Evolutionary conservation across 228 moss, liverwort and hornwort species (phyloP).

Genomic region (Sphagnum magellanicum): DNA sequence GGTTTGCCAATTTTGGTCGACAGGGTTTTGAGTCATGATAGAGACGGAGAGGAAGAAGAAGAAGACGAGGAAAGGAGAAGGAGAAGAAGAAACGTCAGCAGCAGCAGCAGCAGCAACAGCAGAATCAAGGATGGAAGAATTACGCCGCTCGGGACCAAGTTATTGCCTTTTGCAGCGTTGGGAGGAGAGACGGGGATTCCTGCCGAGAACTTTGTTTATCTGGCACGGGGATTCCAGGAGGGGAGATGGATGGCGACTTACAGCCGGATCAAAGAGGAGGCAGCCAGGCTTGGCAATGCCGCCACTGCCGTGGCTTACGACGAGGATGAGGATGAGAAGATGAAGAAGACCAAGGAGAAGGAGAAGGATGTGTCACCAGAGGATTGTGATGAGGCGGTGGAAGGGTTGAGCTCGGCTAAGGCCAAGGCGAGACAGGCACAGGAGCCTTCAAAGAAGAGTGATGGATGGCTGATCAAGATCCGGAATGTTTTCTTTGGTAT

Average conservation of each 20-base stretch:
- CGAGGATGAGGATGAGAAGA: conserved; percentile 61
- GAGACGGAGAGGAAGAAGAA: conserved; percentile 20
- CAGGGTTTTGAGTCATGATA: conserved; percentile 12
- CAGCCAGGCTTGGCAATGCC: conserved; percentile 52
- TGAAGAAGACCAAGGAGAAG: conserved; percentile 19
- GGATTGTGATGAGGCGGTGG: conserved; percentile 94
- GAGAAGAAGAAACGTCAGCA: conserved; percentile 3
- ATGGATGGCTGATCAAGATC: conserved; percentile 54
- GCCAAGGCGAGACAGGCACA: conserved; percentile 79
- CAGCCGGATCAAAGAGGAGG: conserved; percentile 49
- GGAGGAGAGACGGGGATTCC: conserved; percentile 20
- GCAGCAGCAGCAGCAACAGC: not conserved
- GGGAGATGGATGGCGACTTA: conserved; percentile 54
- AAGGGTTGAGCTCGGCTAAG: conserved; percentile 77
- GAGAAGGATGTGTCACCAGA: conserved; percentile 79
- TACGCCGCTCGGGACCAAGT: conserved; percentile 30
- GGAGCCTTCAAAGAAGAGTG: conserved; percentile 61
- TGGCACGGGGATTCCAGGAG: conserved; percentile 24
- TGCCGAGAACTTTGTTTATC: no score
- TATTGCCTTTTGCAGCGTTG: conserved; percentile 2
- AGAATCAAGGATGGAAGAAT: not conserved
- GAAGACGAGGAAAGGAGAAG: not conserved
- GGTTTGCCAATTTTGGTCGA: conserved; percentile 32
- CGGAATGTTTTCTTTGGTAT: conserved; percentile 75
- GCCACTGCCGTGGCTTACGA: conserved; percentile 44